These are phyloP conservation scores for Juglanconis juglandina DNA, from an alignment of 2,329 filamentous ascomycete genomes.

Conservation along the genomic window DNA sequence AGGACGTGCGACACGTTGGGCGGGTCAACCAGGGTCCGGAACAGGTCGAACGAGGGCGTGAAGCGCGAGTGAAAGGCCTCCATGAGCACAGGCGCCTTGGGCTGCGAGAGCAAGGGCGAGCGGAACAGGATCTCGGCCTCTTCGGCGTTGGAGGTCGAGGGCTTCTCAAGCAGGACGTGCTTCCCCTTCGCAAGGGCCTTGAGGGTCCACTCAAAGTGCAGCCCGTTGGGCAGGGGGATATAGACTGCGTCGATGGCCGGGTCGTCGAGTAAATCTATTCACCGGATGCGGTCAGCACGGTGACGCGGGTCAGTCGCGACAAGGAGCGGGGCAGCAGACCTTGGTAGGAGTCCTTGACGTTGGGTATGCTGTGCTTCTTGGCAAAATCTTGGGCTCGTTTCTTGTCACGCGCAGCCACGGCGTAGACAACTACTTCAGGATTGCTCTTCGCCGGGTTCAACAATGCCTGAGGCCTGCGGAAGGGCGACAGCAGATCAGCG, in stretches of 20 bases:
- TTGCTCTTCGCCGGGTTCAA: conserved; percentile 50
- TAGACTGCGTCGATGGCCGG: conserved; percentile 46
- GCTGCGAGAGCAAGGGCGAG: conserved; percentile 29
- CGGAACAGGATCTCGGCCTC: conserved; percentile 45
- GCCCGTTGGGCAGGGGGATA: conserved; percentile 43
- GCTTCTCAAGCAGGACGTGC: conserved; percentile 56
- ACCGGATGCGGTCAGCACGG: background rate
- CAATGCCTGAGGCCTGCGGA: conserved; percentile 35
- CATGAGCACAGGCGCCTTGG: conserved; percentile 42
- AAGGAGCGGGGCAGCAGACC: background rate
- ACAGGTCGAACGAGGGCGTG: conserved; percentile 44
- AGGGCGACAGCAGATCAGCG: background rate
- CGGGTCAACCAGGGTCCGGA: conserved; percentile 37
- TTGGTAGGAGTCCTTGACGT: conserved; percentile 48
- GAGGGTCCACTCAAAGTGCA: conserved; percentile 46
- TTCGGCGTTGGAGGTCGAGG: conserved; percentile 40
- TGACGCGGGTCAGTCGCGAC: background rate
- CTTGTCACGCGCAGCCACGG: conserved; percentile 49
- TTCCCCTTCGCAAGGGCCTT: conserved; percentile 47
- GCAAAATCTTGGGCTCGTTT: conserved; percentile 46
- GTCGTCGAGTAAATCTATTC: conserved; percentile 35
- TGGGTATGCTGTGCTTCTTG: conserved; percentile 47
- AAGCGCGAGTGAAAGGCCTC: conserved; percentile 53
- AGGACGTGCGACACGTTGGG: conserved; percentile 34
- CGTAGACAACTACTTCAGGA: conserved; percentile 49